Conservation (phyloP, 2,329 filamentous ascomycete genomes). For the Sordariomycetes sp. region DNA sequence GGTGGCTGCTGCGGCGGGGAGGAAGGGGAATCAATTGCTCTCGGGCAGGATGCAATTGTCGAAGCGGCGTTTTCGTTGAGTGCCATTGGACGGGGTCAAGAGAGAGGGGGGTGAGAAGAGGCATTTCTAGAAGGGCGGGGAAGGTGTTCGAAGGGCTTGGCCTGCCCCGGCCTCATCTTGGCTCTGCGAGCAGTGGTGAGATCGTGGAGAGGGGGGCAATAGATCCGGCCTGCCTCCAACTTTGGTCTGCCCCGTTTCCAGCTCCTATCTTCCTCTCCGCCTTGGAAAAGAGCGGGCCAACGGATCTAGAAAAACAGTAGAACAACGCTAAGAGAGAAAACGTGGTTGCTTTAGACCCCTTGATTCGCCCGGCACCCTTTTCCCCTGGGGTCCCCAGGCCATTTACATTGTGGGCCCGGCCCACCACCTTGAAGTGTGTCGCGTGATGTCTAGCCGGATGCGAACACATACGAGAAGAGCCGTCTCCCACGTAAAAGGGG, state of each 20-base stretch:
- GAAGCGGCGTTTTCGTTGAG: background rate
- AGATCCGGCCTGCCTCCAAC: no score
- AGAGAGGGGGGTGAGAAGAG: background rate
- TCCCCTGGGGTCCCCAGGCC: no score
- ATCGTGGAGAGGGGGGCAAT: background rate
- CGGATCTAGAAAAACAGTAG: no score
- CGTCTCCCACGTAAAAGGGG: no score
- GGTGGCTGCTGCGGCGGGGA: background rate
- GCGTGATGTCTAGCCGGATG: background rate
- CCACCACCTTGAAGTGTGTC: background rate
- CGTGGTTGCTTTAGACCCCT: no score
- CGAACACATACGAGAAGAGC: background rate
- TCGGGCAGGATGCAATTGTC: no score
- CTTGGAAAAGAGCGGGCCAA: no score
- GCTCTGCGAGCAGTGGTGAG: background rate
- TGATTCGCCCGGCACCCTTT: no score
- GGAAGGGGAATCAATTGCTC: background rate
- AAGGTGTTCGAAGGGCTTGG: background rate
- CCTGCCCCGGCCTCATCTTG: background rate
- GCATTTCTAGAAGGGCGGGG: background rate
- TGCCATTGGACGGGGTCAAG: background rate
- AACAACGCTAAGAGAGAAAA: no score
- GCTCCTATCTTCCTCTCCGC: no score
- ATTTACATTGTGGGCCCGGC: no score
- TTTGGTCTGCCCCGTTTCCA: no score